These are phyloP conservation scores for Candida tammaniensis DNA, from an alignment of 805 yeast genomes.

Conservation along the genomic window DNA sequence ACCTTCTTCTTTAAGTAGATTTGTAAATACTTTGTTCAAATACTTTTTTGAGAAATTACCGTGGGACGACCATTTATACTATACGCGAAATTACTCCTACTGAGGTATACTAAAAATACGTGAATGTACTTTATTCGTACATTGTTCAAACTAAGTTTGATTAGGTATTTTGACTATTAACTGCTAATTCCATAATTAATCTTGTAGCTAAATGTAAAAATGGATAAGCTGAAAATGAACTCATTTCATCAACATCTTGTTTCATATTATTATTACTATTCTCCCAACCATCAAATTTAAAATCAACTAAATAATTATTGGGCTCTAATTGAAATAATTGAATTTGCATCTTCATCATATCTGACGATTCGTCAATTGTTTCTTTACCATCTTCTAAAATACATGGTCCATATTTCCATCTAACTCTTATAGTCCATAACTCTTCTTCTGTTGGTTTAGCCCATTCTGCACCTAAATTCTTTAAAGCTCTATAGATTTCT, in stretches of 20 bases:
- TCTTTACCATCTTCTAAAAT: conserved; percentile 6
- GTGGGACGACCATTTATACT: not conserved
- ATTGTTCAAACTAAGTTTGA: not conserved
- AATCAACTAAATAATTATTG: conserved; percentile 92
- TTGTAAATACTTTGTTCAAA: not conserved
- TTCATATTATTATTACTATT: conserved; percentile 18
- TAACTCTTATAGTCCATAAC: conserved; percentile 90
- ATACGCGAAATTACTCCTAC: not conserved
- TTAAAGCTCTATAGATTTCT: conserved; percentile 90
- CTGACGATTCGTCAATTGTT: conserved; percentile 37
- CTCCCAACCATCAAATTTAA: conserved; percentile 98
- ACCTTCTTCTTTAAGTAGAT: not conserved
- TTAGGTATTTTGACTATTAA: conserved; percentile 64
- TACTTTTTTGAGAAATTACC: not conserved
- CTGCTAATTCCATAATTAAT: conserved; percentile 94
- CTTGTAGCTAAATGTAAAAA: conserved; percentile 89
- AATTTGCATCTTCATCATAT: conserved; percentile 93
- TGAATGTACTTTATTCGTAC: not conserved
- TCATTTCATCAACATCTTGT: conserved; percentile 62
- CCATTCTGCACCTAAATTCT: conserved; percentile 96
- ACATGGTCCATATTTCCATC: conserved; percentile 75
- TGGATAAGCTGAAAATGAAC: conserved; percentile 94
- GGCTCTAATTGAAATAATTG: conserved; percentile 95
- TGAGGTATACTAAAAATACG: not conserved
- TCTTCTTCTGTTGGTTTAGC: conserved; percentile 92